These are phyloP conservation scores for Aspergillus glaucus DNA, from an alignment of 2,329 filamentous ascomycete species.

Conservation along the genomic window DNA sequence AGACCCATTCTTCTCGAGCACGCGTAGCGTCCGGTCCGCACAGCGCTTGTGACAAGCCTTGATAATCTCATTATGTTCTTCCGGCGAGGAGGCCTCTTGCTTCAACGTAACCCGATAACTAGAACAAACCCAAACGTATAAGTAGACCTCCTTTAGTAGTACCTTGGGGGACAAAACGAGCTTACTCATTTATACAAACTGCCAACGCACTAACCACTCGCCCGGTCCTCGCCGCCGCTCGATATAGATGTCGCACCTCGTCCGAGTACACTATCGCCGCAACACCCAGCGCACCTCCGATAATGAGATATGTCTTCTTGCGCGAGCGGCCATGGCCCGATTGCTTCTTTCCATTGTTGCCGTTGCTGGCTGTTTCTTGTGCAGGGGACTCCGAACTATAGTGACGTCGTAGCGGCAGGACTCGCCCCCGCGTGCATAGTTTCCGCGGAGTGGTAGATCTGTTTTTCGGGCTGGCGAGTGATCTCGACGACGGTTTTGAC, in stretches of 20 bases:
- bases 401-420: background rate
- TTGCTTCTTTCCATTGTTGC: conserved; percentile 6
- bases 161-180: conserved; percentile 11
- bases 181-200: conserved; percentile 83
- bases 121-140: conserved; percentile 4
- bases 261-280: conserved; percentile 49
- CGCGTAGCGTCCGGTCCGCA: conserved; percentile 75
- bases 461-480: background rate
- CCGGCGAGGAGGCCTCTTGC: conserved; percentile 54
- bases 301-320: conserved; percentile 23
- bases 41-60: conserved; percentile 87
- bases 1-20: conserved; percentile 91
- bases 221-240: conserved; percentile 68
- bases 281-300: conserved; percentile 34
- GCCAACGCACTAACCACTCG: conserved; percentile 69
- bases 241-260: conserved; percentile 69
- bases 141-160: conserved; percentile 1
- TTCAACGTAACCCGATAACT: conserved; percentile 88
- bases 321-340: conserved; percentile 10
- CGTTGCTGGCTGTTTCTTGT: conserved; percentile 6
- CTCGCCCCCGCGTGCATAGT: background rate
- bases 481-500: background rate
- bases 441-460: background rate
- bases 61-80: conserved; percentile 62
- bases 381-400: conserved; percentile 16